Evolutionary conservation across 129 eudicot species (phyloP), one percentile per base, ranked within the genome.

Genomic region (Centrapalus pauciflorus): DNA sequence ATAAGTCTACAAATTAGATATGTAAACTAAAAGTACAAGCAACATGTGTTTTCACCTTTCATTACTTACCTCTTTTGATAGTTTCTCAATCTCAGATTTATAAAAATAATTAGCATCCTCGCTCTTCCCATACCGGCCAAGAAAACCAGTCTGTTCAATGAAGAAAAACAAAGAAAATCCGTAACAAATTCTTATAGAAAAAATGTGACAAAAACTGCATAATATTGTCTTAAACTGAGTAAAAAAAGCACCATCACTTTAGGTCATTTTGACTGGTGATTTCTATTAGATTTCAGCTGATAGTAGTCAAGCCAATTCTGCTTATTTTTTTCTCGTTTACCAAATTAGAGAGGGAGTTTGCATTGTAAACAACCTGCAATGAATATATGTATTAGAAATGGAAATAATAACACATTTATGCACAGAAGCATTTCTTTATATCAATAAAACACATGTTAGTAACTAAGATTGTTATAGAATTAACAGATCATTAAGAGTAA

Each of bases 261-360:
- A 34, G 94, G 94, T 61, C 78, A 83, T 71, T 73, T 80, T 46
- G 78, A 75, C 34, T 77, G 86, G 61, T 66, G 48, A 50, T 72
- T 79, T 83, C 96, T 84, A 64, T 73, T 67, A 55, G 58, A 81
- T 67, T 84, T 85, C 32, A 89, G 79, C 61, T 91, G 84, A 69
- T 91, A 87, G 71, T 82, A 91, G 71, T 86, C 95, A 21, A 82
- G 90, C 97, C 97, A 91, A 76, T 91, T 91, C 67, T 79, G 82
- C 69, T 71, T 76, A 20, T 73, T 85, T 81, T 91, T 80, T 80
- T 87, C 80, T 85, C 80, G 20, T 63, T 76, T 21, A 87, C 94
- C 74, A 91, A 33, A 43, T 73, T 69, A 5, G 96, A 76, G 14
- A 91, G 90, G 17, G 61, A 50, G 71, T 80, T 87, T 16, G 94